A percentile compares a stretch with the other conserved stretches of the same genome.
Conservation (phyloP, 73 alveolate genomes). For the Paramecium sexaurelia region DNA sequence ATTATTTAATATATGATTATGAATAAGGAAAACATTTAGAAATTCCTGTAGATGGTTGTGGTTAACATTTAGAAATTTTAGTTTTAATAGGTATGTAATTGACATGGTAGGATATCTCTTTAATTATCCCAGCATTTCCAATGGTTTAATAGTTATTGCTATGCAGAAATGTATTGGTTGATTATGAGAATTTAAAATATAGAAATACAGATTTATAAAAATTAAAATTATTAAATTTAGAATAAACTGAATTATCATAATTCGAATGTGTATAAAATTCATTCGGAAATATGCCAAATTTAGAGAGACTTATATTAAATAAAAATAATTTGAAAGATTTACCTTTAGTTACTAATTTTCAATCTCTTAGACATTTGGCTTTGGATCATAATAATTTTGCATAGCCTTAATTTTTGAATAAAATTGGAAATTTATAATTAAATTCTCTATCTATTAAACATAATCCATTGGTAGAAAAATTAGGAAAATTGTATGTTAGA, state of each 20-base stretch:
- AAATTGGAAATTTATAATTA: background rate
- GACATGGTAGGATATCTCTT: conserved; percentile 70
- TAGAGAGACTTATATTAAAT: conserved; percentile 72
- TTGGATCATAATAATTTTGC: conserved; percentile 9
- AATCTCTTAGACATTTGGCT: background rate
- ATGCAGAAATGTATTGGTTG: conserved; percentile 71
- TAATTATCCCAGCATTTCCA: conserved; percentile 76
- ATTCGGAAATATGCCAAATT: conserved; percentile 66
- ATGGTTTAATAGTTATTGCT: conserved; percentile 76
- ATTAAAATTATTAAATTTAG: conserved; percentile 77
- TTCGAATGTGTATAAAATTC: conserved; percentile 39
- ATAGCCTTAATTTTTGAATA: background rate
- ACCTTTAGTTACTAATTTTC: background rate
- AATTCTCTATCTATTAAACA: conserved; percentile 57
- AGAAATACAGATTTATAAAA: conserved; percentile 63
- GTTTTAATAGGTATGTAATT: conserved; percentile 80
- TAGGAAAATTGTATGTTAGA: conserved; percentile 62
- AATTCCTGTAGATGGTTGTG: conserved; percentile 28
- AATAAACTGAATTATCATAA: conserved; percentile 70
- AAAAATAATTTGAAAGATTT: conserved; percentile 69
- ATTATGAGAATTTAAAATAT: conserved; percentile 72
- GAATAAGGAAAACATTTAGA: background rate
- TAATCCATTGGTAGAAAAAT: conserved; percentile 71
- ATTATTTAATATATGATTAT: conserved; percentile 37
- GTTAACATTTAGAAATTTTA: conserved; percentile 66